Conservation (phyloP, 2,329 filamentous ascomycete genomes). For the Huntiella moniliformis region DNA sequence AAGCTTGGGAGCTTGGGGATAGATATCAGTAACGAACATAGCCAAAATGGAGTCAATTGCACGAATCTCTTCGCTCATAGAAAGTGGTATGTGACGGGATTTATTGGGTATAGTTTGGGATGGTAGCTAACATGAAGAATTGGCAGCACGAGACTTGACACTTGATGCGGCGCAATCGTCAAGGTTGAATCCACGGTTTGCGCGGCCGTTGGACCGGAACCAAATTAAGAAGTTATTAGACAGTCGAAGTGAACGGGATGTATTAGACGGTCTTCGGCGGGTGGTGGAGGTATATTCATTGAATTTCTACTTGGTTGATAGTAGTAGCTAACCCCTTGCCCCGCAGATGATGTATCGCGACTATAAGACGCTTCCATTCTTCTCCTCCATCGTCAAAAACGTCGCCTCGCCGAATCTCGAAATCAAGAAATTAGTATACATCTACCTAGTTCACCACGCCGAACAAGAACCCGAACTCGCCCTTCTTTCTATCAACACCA, state of each 20-base stretch:
- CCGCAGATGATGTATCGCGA: slow-evolving; percentile 86
- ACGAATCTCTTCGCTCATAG: slow-evolving; percentile 79
- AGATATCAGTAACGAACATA: neutral
- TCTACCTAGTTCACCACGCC: slow-evolving; percentile 91
- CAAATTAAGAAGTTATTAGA: slow-evolving; percentile 92
- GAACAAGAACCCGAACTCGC: slow-evolving; percentile 91
- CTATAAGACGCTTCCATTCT: slow-evolving; percentile 76
- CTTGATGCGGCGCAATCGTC: slow-evolving; percentile 90
- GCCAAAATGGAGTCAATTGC: slow-evolving; percentile 80
- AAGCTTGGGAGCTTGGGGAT: too few relatives aligned
- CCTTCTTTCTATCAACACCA: slow-evolving; percentile 92
- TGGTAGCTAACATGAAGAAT: neutral
- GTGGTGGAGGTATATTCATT: slow-evolving; percentile 58
- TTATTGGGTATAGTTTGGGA: neutral
- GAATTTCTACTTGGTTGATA: neutral
- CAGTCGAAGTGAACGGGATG: slow-evolving; percentile 79
- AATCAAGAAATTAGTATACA: slow-evolving; percentile 96
- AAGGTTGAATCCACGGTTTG: slow-evolving; percentile 41
- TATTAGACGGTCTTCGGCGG: slow-evolving; percentile 75
- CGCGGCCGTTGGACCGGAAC: slow-evolving; percentile 50
- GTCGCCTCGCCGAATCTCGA: slow-evolving; percentile 85
- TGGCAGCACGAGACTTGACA: slow-evolving; percentile 77
- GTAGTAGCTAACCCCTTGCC: neutral
- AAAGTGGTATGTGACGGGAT: slow-evolving; percentile 52
- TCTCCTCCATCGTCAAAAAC: slow-evolving; percentile 97